Evolutionary conservation across 176 grass and related monocot genomes (phyloP).

Genomic region (Aegilops longissima): DNA sequence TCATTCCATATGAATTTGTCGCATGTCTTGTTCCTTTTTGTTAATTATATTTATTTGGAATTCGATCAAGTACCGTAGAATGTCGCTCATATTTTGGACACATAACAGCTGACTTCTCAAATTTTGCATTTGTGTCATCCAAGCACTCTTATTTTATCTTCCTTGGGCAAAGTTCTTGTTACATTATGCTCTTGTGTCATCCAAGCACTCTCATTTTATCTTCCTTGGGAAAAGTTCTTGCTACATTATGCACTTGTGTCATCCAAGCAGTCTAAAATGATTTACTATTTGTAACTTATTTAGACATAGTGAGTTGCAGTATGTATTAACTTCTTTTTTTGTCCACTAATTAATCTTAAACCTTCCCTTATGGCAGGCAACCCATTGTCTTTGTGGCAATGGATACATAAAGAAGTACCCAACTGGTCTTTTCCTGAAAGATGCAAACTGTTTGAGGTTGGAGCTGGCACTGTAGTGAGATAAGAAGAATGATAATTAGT

Average conservation of each 20-base stretch:
- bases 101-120: background rate
- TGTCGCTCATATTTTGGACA: background rate
- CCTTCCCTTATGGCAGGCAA: slow-evolving; percentile 58
- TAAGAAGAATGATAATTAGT: slow-evolving; percentile 84
- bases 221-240: slow-evolving; percentile 11
- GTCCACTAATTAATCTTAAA: slow-evolving; percentile 12
- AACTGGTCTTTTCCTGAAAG: slow-evolving; percentile 85
- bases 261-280: background rate
- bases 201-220: background rate
- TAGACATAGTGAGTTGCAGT: background rate
- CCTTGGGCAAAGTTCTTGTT: slow-evolving; percentile 1
- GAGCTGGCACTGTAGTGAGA: slow-evolving; percentile 91
- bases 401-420: slow-evolving; percentile 62
- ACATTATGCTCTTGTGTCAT: background rate
- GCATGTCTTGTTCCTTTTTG: background rate
- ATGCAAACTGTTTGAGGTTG: slow-evolving; percentile 97
- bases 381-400: slow-evolving; percentile 84
- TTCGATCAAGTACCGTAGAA: background rate
- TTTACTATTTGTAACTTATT: background rate
- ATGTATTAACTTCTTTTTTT: background rate
- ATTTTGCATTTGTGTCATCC: background rate
- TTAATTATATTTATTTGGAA: background rate
- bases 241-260: background rate
- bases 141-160: background rate
- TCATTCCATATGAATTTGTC: slow-evolving; percentile 4